Evolutionary conservation across 257 asterid species (phyloP).

Genomic region (Solanum raphanifolium): DNA sequence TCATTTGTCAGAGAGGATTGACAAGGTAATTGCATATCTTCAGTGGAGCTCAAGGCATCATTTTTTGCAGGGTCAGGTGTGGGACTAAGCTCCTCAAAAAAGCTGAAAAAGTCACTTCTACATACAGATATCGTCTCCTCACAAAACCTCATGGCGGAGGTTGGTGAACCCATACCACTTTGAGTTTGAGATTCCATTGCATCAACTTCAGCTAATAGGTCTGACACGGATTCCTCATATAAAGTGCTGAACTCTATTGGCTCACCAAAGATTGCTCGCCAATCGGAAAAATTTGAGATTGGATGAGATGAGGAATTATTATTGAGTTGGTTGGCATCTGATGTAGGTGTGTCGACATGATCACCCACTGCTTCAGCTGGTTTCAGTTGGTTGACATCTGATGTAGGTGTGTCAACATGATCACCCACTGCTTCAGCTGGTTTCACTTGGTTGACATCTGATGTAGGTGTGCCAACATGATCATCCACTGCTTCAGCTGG

Average conservation of each 20-base stretch:
- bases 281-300: slow-evolving; percentile 22
- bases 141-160: slow-evolving; percentile 23
- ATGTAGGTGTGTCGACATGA: slow-evolving; percentile 12
- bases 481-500: slow-evolving; percentile 29
- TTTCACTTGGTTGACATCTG: slow-evolving; percentile 17
- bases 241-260: slow-evolving; percentile 58
- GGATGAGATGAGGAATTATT: slow-evolving; percentile 27
- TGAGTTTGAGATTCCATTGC: slow-evolving; percentile 45
- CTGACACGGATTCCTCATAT: slow-evolving; percentile 72
- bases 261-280: slow-evolving; percentile 22
- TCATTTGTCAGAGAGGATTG: slow-evolving; percentile 15
- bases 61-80: slow-evolving; percentile 31
- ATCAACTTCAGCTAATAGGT: slow-evolving; percentile 70
- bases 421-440: background rate
- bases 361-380: slow-evolving; percentile 28
- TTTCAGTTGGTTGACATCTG: slow-evolving; percentile 16
- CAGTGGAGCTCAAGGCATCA: slow-evolving; percentile 22
- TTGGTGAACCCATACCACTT: slow-evolving; percentile 42
- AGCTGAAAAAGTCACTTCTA: slow-evolving; percentile 32
- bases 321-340: slow-evolving; percentile 16
- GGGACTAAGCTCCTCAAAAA: slow-evolving; percentile 34
- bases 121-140: slow-evolving; percentile 27
- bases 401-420: slow-evolving; percentile 9
- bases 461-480: slow-evolving; percentile 11
- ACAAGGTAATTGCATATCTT: background rate